phyloP scores from a whole-genome alignment of 2,329 filamentous ascomycete species.

The Phaeosphaeria sp. region DNA sequence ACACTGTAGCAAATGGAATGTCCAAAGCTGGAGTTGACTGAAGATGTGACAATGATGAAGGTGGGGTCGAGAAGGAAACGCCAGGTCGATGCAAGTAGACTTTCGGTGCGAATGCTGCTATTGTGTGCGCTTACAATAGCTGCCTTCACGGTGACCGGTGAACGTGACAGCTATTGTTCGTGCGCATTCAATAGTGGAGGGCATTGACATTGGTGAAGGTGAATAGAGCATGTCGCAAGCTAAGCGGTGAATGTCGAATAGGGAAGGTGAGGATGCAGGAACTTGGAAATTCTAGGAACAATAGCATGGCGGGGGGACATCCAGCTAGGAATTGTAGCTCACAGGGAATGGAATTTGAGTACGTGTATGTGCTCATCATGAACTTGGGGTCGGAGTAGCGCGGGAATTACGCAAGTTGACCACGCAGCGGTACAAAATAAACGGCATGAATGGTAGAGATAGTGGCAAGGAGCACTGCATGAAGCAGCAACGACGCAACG shows the following conservation, averaged over 20 bases:
- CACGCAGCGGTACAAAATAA: no score
- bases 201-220: constrained; percentile 19
- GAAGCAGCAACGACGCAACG: background rate
- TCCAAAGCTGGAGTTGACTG: constrained; percentile 1
- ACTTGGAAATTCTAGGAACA: background rate
- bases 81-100: background rate
- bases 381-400: no score
- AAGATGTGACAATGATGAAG: background rate
- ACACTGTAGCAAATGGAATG: constrained; percentile 1
- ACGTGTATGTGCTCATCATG: no score
- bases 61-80: background rate
- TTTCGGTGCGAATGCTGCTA: background rate
- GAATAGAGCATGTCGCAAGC: constrained; percentile 11
- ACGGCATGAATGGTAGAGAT: no score
- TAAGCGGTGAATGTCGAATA: background rate
- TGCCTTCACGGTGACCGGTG: constrained; percentile 9
- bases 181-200: constrained; percentile 7
- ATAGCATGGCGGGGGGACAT: background rate
- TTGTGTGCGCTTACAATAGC: background rate
- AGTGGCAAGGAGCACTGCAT: background rate
- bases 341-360: background rate
- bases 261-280: background rate
- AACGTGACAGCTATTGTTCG: constrained; percentile 8
- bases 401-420: no score
- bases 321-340: background rate